Percentiles rank a stretch among this genome's conserved stretches.
phyloP scores from a whole-genome alignment of 2,329 filamentous ascomycete genomes.

The Dryadomyces quercus-mongolicae region DNA sequence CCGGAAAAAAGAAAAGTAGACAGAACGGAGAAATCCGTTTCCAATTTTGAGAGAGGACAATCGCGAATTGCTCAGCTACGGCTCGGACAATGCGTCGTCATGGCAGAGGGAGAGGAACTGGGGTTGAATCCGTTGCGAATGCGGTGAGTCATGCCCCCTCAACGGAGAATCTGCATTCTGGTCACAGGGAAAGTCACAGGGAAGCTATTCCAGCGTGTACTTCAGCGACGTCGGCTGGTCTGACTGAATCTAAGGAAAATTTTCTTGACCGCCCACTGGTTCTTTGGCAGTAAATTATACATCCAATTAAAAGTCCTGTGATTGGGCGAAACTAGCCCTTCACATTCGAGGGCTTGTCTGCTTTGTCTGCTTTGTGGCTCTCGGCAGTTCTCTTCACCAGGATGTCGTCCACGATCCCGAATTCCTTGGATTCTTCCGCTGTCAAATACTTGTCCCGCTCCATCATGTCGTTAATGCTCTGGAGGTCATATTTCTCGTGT shows the following conservation, averaged over 20 bases:
- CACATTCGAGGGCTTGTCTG: not conserved
- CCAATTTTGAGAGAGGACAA: not conserved
- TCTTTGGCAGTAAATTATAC: not conserved
- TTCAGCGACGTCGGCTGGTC: constrained; percentile 4
- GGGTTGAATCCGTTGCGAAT: not conserved
- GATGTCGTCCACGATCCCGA: constrained; percentile 89
- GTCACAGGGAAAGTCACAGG: constrained; percentile 15
- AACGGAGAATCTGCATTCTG: not conserved
- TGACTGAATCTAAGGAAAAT: constrained; percentile 2
- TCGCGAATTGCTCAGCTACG: not conserved
- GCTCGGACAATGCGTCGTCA: not conserved
- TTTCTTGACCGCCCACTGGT: constrained; percentile 5
- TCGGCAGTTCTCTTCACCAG: constrained; percentile 46
- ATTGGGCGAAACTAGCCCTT: constrained; percentile 3
- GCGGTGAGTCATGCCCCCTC: not conserved
- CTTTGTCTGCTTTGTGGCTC: not conserved
- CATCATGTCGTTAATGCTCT: constrained; percentile 90
- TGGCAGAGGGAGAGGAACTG: not conserved
- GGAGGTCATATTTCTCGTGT: constrained; percentile 62
- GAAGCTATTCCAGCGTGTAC: not conserved
- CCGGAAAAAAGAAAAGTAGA: not conserved
- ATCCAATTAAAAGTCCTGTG: constrained; percentile 2
- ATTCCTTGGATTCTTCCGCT: constrained; percentile 74
- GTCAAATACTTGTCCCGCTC: constrained; percentile 92
- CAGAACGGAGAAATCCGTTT: too few species aligned